phyloP scores from a whole-genome alignment of 768 basidiomycete species.

The Leccinum incarnatum region DNA sequence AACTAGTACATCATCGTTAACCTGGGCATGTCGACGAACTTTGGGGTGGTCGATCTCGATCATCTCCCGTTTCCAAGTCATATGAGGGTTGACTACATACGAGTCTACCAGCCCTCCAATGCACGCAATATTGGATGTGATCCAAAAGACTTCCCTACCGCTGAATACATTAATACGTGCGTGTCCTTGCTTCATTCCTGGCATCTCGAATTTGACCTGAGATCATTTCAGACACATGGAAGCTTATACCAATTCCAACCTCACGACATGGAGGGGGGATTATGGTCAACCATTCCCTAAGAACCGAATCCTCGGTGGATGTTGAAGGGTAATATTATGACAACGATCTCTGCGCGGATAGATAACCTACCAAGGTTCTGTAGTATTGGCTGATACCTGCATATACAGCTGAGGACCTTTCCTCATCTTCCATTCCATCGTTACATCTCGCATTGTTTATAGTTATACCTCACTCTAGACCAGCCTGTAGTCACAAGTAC shows the following conservation, averaged over 20 bases:
- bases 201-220: background rate
- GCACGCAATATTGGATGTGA: constrained; percentile 72
- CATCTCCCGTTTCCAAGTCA: constrained; percentile 50
- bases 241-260: constrained; percentile 64
- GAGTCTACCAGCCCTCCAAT: constrained; percentile 69
- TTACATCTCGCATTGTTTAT: background rate
- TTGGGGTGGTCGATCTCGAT: constrained; percentile 53
- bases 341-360: background rate
- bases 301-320: constrained; percentile 45
- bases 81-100: constrained; percentile 53
- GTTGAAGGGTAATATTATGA: constrained; percentile 25
- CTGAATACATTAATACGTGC: constrained; percentile 65
- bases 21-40: constrained; percentile 59
- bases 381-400: background rate
- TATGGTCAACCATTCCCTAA: constrained; percentile 48
- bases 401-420: no score
- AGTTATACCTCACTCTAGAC: background rate
- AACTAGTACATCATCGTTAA: constrained; percentile 53
- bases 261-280: constrained; percentile 44
- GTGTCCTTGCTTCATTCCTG: constrained; percentile 14
- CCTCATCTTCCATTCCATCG: background rate
- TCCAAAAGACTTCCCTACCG: constrained; percentile 64
- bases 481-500: background rate
- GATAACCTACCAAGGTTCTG: background rate
- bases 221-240: constrained; percentile 48